Evolutionary conservation across 768 basidiomycete species (phyloP).

Genomic region (Lyophyllum decastes): DNA sequence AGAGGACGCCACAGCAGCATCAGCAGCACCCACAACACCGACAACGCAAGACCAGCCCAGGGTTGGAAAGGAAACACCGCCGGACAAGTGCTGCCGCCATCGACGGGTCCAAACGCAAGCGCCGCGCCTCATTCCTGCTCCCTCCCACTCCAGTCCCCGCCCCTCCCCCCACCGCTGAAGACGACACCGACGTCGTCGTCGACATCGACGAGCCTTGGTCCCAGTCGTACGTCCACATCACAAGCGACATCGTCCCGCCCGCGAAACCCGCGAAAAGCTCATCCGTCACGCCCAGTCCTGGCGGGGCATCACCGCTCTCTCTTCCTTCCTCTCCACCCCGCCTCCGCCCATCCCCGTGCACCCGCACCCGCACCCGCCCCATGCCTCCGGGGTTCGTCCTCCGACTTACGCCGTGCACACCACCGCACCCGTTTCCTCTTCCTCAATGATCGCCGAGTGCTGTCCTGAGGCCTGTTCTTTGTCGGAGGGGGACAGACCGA

Average conservation of each 20-base stretch:
- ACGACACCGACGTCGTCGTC: slow-evolving; percentile 46
- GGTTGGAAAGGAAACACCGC: slow-evolving; percentile 31
- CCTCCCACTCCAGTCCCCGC: background rate
- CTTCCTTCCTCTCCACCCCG: slow-evolving; percentile 3
- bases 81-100: slow-evolving; percentile 33
- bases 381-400: slow-evolving; percentile 24
- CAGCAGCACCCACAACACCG: background rate
- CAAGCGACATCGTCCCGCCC: slow-evolving; percentile 44
- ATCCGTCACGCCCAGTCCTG: slow-evolving; percentile 62
- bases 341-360: slow-evolving; percentile 15
- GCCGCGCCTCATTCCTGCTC: slow-evolving; percentile 23
- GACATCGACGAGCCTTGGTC: slow-evolving; percentile 51
- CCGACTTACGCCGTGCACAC: slow-evolving; percentile 70
- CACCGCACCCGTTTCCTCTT: slow-evolving; percentile 52
- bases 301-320: slow-evolving; percentile 65
- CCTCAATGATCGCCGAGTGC: slow-evolving; percentile 67
- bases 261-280: slow-evolving; percentile 48
- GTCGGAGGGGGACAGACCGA: slow-evolving; percentile 15
- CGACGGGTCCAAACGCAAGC: slow-evolving; percentile 32
- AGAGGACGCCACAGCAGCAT: slow-evolving; percentile 22
- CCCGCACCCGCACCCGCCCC: slow-evolving; percentile 2
- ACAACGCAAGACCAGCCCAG: background rate
- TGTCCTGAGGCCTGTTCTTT: slow-evolving; percentile 57
- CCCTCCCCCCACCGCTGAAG: slow-evolving; percentile 15
- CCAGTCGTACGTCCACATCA: slow-evolving; percentile 47